Evolutionary conservation across 2,329 filamentous ascomycete genomes (phyloP).

Genomic region (Trichoderma afroharzianum): DNA sequence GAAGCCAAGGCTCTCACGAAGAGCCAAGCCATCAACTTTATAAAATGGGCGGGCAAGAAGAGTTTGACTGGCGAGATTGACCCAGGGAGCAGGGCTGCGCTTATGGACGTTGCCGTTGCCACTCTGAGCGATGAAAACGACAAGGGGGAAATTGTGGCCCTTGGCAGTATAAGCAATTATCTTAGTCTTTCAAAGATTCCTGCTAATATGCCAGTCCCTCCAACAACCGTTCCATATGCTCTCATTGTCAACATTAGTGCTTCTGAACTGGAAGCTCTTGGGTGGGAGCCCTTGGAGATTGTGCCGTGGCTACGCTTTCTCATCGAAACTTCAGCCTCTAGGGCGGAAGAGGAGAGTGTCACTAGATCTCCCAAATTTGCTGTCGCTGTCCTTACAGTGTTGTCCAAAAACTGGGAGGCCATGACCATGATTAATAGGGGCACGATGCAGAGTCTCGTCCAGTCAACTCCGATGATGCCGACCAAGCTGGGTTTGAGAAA

Average conservation of each 20-base stretch:
- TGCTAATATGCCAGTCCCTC: conserved; percentile 74
- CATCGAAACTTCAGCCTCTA: conserved; percentile 61
- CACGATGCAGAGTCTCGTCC: conserved; percentile 61
- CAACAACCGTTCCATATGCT: conserved; percentile 77
- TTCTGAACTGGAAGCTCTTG: conserved; percentile 71
- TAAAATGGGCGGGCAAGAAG: conserved; percentile 78
- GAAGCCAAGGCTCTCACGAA: conserved; percentile 77
- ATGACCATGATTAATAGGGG: conserved; percentile 63
- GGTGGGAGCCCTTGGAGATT: conserved; percentile 82
- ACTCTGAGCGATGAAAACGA: conserved; percentile 60
- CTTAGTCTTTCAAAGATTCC: conserved; percentile 76
- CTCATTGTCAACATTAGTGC: conserved; percentile 69
- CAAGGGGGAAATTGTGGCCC: conserved; percentile 68
- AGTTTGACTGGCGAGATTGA: conserved; percentile 71
- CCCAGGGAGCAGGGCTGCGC: conserved; percentile 57
- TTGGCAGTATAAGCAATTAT: conserved; percentile 72
- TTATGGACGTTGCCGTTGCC: conserved; percentile 79
- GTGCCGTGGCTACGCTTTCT: conserved; percentile 83
- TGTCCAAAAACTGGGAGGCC: conserved; percentile 91
- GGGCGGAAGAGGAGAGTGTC: conserved; percentile 62
- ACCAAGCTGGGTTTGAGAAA: conserved; percentile 87
- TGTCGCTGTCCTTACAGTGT: conserved; percentile 67
- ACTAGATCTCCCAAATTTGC: conserved; percentile 71
- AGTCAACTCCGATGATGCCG: conserved; percentile 72
- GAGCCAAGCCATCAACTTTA: conserved; percentile 74